Conservation (phyloP, 2,329 filamentous ascomycete genomes). For the Trichoderma oligosporum region DNA sequence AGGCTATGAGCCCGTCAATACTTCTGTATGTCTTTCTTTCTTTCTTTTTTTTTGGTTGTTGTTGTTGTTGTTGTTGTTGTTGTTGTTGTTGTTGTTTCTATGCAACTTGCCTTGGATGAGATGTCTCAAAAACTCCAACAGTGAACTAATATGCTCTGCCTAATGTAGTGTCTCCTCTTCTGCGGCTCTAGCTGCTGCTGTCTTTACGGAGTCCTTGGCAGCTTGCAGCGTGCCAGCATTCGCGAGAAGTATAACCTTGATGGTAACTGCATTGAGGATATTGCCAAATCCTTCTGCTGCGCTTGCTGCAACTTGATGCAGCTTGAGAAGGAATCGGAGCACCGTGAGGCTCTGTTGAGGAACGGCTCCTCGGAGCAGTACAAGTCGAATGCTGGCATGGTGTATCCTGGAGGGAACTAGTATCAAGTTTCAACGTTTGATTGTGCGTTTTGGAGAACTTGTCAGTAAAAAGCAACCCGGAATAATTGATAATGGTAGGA, state of each 20-base stretch:
- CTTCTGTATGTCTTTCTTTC: conserved; percentile 36
- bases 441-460: not conserved
- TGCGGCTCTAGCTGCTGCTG: conserved; percentile 40
- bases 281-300: conserved; percentile 44
- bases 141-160: conserved; percentile 19
- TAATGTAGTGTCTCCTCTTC: conserved; percentile 41
- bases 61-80: too few species aligned
- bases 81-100: too few species aligned
- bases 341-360: conserved; percentile 31
- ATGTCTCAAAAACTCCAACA: too few species aligned
- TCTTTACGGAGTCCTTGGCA: conserved; percentile 41
- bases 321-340: conserved; percentile 45
- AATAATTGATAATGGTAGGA: not conserved
- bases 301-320: conserved; percentile 44
- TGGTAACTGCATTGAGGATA: conserved; percentile 42
- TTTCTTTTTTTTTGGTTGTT: too few species aligned
- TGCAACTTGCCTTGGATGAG: too few species aligned
- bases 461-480: not conserved
- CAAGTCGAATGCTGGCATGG: conserved; percentile 23
- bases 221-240: conserved; percentile 45
- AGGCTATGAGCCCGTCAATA: conserved; percentile 46
- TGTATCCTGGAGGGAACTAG: conserved; percentile 17
- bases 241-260: conserved; percentile 44
- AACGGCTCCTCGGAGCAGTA: conserved; percentile 23
- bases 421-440: not conserved